Evolutionary conservation across 2,329 filamentous ascomycete species (phyloP), one percentile per base, ranked within the genome.

Genomic region (Trichoderma atroviride): DNA sequence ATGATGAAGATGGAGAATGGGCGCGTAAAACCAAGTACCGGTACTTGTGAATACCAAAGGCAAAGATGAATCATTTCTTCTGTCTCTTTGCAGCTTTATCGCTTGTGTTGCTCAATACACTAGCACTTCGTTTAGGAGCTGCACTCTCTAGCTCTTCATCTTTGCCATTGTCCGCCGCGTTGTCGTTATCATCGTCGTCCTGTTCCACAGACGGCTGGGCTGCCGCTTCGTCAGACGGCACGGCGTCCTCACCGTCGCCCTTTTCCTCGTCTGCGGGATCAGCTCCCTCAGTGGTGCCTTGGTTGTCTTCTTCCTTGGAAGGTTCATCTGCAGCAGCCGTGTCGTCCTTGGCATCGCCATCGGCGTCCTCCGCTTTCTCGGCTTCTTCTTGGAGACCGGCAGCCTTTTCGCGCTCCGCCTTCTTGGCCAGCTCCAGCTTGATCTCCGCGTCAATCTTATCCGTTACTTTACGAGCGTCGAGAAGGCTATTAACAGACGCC

Each of bases 361-460:
- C 73, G 31, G 68, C 70, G 16, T 72, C 63, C 29, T 55, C 70
- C n/a, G 70, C 13, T 35, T 73, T 68, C 43, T 61, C 63, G 10
- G 50, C 5, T 4, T 68, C 7, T 4, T 68, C 68, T 19, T 65
- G 53, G 1, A 71, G 73, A 6, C 68, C 74, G 70, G 69, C 71
- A 53, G 71, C 73, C 79, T 82, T 86, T 73, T 83, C 84, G 40
- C 81, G 82, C 76, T 88, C 85, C 0, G 79, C 82, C 78, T 85
- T 88, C 76, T 89, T 87, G 0, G 83, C 84, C 74, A 85, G 82
- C 75, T 89, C 84, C 2, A 89, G 74, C 74, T 85, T 87, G 74
- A 92, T 86, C 79, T 95, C 92, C 14, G 84, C 87, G 72, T 93
- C 90, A 37, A 94, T 83, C 81, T 93, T 94, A 78, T 96, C 92